A percentile compares a stretch with the other conserved stretches of the same genome.
Evolutionary conservation across 2,329 filamentous ascomycete species (phyloP).

Genomic region (Herpotrichia juniperi): DNA sequence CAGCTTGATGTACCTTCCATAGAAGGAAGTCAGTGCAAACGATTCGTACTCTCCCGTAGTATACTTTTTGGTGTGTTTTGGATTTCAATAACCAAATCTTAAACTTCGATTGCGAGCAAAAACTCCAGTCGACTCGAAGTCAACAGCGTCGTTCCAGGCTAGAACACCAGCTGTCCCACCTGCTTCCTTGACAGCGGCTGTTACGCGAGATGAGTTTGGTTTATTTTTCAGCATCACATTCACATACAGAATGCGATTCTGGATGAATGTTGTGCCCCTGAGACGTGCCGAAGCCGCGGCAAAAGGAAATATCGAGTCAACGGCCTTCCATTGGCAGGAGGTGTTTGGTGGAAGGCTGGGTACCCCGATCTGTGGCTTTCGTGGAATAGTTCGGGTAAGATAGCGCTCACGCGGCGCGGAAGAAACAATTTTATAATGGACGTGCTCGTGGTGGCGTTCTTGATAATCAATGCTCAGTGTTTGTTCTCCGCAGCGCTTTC

Average conservation of each 20-base stretch:
- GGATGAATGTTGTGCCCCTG: neutral
- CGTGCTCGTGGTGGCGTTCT: neutral
- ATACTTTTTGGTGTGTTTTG: neutral
- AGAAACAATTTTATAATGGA: neutral
- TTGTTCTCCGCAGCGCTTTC: neutral
- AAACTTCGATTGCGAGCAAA: too few species aligned
- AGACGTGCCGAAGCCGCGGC: too few species aligned
- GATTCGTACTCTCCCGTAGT: neutral
- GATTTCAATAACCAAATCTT: neutral
- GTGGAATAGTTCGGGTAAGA: neutral
- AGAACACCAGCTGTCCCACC: too few species aligned
- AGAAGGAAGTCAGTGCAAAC: neutral
- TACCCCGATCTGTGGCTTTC: neutral
- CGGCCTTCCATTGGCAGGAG: neutral
- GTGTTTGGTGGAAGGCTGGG: neutral
- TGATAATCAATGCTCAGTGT: neutral
- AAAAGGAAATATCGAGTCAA: neutral
- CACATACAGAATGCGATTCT: too few species aligned
- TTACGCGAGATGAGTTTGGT: too few species aligned
- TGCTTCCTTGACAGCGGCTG: too few species aligned
- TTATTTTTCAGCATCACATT: too few species aligned
- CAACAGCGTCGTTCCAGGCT: too few species aligned
- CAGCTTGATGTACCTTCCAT: neutral
- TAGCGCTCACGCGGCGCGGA: neutral
- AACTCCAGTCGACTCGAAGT: neutral